Base-by-base conservation (phyloP, 768 basidiomycete genomes). In the Mycena latifolia region DNA sequence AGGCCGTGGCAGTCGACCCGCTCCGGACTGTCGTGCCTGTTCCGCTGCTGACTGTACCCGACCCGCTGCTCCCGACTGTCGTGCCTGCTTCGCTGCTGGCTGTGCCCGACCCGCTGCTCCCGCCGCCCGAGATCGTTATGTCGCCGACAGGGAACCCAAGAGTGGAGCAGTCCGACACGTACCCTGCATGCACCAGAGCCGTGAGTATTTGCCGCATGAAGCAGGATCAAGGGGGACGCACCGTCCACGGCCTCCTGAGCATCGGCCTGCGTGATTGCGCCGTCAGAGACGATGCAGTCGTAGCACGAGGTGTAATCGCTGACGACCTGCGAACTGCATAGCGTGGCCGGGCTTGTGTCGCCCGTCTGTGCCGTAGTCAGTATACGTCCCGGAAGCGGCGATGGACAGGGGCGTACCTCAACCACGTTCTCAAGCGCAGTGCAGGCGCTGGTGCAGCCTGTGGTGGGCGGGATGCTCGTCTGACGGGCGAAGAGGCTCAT, bases 191-290 rank as follows among this genome's bases (percentile, higher is more conserved):
- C 14, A 37, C n/a, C 39, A 5, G 15, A 12, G 17, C 8, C 10
- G 15, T 39, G 11, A 51, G 25, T 11, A 27, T 17, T 37, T n/a
- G n/a, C 3, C 12, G 47, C 3, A 31, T 5, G 10, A n/a, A 14
- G 3, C 25, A 29, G 5, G 9, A 35, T 3, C 3, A 7, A 24
- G 14, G 10, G 18, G 24, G n/a, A n/a, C 18, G 46, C 54, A 63
- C 61, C 55, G 39, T 63, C 45, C 25, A 63, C 35, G 7, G 35
- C 25, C 11, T 28, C 22, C 37, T 63, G 61, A 15, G 61, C 61
- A 5, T 7, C 0, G 2, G 17, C 27, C 28, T 48, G 47, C 7
- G 54, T 29, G 8, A 50, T 10, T 12, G 25, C 8, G 3, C 37
- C 61, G 2, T 4, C n/a, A 2, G 35, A 2, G 27, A 63, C 17